These are phyloP conservation scores for Tuber aestivum DNA, from an alignment of 495 filamentous ascomycete genomes.

Conservation along the genomic window DNA sequence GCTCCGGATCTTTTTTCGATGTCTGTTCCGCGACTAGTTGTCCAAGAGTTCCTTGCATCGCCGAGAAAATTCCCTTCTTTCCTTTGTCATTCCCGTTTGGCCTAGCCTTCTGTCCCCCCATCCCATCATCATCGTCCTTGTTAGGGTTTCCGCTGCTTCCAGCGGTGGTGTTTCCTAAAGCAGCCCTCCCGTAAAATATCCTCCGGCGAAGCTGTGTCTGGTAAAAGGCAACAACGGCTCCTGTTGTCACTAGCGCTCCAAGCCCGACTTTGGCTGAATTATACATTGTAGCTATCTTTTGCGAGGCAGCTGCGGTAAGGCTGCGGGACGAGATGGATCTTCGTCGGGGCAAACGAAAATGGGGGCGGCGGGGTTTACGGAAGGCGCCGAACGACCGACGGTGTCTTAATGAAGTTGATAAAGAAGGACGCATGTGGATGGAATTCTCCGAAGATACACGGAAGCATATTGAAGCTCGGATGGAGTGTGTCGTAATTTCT, in stretches of 20 bases:
- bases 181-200: not conserved
- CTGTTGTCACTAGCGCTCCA: slow-evolving; percentile 30
- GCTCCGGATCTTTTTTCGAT: slow-evolving; percentile 12
- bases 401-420: not conserved
- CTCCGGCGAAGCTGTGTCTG: slow-evolving; percentile 24
- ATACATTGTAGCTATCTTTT: slow-evolving; percentile 21
- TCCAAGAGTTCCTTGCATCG: not conserved
- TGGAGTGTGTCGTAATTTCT: not conserved
- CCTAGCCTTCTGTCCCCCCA: slow-evolving; percentile 5
- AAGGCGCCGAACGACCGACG: not conserved
- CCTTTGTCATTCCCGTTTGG: slow-evolving; percentile 3
- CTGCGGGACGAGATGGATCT: not conserved
- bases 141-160: not conserved
- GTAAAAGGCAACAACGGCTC: slow-evolving; percentile 31
- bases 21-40: slow-evolving; percentile 13
- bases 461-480: not conserved
- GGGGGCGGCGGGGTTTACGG: not conserved
- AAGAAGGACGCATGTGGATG: not conserved
- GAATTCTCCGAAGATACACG: not conserved
- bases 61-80: not conserved
- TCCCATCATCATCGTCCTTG: slow-evolving; percentile 7
- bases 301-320: not conserved
- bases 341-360: not conserved
- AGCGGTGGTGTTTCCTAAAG: not conserved
- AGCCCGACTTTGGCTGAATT: slow-evolving; percentile 32